phyloP scores from a whole-genome alignment of 2,329 filamentous ascomycete species.

The Pseudogymnoascus sp. region DNA sequence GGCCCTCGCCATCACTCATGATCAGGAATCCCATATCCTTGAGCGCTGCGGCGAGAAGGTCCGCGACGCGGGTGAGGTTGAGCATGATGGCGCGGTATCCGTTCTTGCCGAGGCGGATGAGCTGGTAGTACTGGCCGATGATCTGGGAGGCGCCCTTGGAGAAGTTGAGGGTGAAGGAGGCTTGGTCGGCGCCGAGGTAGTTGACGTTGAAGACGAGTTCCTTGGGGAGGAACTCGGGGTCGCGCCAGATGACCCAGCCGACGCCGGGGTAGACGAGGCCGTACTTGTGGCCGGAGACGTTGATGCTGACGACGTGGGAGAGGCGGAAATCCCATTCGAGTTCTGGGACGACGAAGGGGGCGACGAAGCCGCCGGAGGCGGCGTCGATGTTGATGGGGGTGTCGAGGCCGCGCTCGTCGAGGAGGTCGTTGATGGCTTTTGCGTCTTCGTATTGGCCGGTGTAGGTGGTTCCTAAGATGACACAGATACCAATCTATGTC shows the following conservation, averaged over 20 bases:
- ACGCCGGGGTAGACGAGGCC: constrained; percentile 80
- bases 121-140: constrained; percentile 95
- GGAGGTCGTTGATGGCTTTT: constrained; percentile 82
- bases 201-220: constrained; percentile 99
- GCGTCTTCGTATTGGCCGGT: constrained; percentile 94
- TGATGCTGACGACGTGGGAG: constrained; percentile 84
- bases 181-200: constrained; percentile 91
- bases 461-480: constrained; percentile 87
- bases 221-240: constrained; percentile 68
- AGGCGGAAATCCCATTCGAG: constrained; percentile 89
- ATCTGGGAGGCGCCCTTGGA: constrained; percentile 91
- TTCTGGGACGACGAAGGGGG: constrained; percentile 77
- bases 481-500: constrained; percentile 70
- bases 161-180: constrained; percentile 95
- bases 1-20: constrained; percentile 71
- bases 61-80: constrained; percentile 82
- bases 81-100: constrained; percentile 91
- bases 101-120: constrained; percentile 87
- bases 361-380: constrained; percentile 85
- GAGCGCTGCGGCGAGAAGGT: constrained; percentile 73
- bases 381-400: constrained; percentile 90
- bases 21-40: constrained; percentile 74
- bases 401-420: constrained; percentile 66
- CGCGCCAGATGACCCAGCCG: constrained; percentile 88
- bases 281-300: constrained; percentile 88